Evolutionary conservation across 2,329 filamentous ascomycete species (phyloP), one percentile per base, ranked within the genome.

Genomic region (Venturia aucupariae): DNA sequence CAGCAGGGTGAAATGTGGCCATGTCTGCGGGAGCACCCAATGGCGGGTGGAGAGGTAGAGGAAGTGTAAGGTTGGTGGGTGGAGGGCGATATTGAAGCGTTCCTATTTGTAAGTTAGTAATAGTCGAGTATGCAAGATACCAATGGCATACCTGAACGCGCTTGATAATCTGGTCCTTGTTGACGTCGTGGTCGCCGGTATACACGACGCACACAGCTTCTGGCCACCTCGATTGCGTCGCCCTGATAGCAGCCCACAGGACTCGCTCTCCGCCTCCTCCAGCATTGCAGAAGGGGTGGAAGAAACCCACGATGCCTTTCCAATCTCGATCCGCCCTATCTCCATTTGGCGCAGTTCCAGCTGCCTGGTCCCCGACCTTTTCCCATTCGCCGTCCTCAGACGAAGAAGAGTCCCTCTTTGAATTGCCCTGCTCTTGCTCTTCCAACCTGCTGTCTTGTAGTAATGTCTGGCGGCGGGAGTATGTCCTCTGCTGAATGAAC

Each of bases 211-310:
- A 96, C 71, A 92, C 89, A 51, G 92, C 91, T 66, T 88, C 88
- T 2, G 93, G 94, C 86, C 90, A 97, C 68, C 88, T 85, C 70
- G 87, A 84, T 77, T 97, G 94, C 2, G 91, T 97, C 48, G 93
- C 91, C 66, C 90, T 86, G 66, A 99, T 90, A 13, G 94, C 94
- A 64, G 92, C 93, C 91, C 95, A 99, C 32, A 99, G 85, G 54
- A 99, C 94, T 74, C 94, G 84, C 77, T 99, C 94, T 67, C 94
- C 94, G 66, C 94, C 94, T 35, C 94, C 94, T 64, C 94, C 94
- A 61, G 94, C 94, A 79, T 99, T 97, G 77, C 94, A 97, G 75
- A 97, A 99, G 1, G 94, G 94, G 75, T 99, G 94, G 74, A 99
- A 96, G 82, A 99, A 97, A 59, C 91, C 94, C 67, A 97, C 85